phyloP scores from a whole-genome alignment of 225 moss, liverwort and hornwort genomes.

The Marchantia paleacea region DNA sequence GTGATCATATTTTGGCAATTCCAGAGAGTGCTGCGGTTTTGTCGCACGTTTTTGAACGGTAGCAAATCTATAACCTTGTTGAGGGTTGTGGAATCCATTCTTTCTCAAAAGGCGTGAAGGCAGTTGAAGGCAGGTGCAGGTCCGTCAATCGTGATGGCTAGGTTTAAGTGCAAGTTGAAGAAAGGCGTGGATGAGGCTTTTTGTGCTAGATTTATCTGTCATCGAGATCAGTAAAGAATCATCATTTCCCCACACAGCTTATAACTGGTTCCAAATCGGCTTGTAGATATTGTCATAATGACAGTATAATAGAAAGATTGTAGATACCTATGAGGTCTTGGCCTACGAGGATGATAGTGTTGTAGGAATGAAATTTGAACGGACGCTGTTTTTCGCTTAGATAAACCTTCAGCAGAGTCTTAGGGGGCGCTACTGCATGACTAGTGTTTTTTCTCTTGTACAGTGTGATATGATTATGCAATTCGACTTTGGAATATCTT shows the following conservation, averaged over 20 bases:
- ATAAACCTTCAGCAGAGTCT: too few relatives aligned
- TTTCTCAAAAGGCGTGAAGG: neutral
- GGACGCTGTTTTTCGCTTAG: too few relatives aligned
- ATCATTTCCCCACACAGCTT: neutral
- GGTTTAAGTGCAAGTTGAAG: neutral
- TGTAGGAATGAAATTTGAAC: too few relatives aligned
- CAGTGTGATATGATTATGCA: too few relatives aligned
- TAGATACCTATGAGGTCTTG: too few relatives aligned
- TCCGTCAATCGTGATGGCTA: neutral
- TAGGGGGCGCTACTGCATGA: too few relatives aligned
- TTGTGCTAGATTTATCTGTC: neutral
- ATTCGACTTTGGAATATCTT: too few relatives aligned
- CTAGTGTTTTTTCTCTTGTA: too few relatives aligned
- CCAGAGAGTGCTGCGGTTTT: conserved; percentile 8
- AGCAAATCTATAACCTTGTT: conserved; percentile 8
- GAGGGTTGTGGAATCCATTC: neutral
- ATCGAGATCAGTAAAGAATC: neutral
- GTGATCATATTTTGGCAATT: neutral
- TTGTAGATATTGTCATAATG: neutral
- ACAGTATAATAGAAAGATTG: too few relatives aligned
- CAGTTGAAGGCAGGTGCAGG: neutral
- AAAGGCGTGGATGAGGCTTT: neutral
- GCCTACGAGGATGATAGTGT: too few relatives aligned
- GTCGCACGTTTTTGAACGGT: neutral
- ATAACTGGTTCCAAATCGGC: neutral